These are phyloP conservation scores for Beauveria sp. DNA, from an alignment of 2,329 filamentous ascomycete genomes.

Conservation along the genomic window DNA sequence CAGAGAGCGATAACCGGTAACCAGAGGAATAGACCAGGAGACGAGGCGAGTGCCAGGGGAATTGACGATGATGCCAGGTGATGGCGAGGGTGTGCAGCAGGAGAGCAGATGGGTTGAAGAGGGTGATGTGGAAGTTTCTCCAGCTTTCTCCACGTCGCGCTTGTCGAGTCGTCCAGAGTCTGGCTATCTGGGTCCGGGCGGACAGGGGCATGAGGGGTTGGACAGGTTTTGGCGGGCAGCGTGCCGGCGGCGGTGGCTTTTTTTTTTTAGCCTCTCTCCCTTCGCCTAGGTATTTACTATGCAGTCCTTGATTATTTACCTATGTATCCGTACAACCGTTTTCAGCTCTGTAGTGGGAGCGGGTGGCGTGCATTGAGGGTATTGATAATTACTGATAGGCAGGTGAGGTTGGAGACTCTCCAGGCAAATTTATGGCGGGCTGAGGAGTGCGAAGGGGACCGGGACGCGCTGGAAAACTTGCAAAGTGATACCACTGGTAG, in stretches of 20 bases:
- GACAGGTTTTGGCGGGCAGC: neutral
- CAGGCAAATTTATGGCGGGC: too few species aligned
- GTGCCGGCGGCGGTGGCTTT: neutral
- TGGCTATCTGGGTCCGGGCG: neutral
- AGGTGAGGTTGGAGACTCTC: too few species aligned
- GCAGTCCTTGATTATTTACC: too few species aligned
- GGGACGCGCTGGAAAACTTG: neutral
- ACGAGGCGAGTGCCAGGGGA: constrained; percentile 25
- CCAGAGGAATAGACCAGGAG: constrained; percentile 33
- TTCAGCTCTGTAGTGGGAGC: too few species aligned
- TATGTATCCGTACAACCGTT: too few species aligned
- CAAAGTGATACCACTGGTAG: neutral
- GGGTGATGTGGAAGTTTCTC: constrained; percentile 37
- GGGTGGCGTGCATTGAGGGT: too few species aligned
- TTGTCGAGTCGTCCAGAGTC: constrained; percentile 12
- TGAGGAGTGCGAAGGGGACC: too few species aligned
- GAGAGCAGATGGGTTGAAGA: constrained; percentile 23
- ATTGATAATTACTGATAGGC: too few species aligned
- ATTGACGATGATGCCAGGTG: constrained; percentile 17
- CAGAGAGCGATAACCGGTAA: constrained; percentile 30
- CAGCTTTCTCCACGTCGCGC: constrained; percentile 24
- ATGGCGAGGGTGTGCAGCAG: constrained; percentile 19
- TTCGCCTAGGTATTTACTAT: neutral
- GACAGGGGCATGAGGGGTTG: constrained; percentile 15
- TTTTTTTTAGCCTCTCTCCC: neutral